Percentiles rank a stretch among this genome's conserved stretches.
phyloP scores from a whole-genome alignment of 1,284 basidiomycete species.

The Caloboletus inedulis region DNA sequence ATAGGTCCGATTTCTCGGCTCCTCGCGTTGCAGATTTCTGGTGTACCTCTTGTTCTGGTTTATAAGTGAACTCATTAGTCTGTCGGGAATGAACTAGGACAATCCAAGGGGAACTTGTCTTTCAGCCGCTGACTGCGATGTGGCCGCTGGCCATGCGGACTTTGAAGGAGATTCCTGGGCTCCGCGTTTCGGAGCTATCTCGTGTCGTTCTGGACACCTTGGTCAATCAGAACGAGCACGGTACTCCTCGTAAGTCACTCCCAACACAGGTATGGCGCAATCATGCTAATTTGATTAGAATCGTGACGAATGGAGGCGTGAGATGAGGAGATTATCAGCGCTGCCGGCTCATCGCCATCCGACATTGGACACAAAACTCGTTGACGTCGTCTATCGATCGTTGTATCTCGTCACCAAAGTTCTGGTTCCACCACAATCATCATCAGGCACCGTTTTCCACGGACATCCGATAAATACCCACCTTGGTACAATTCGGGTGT shows the following conservation, averaged over 20 bases:
- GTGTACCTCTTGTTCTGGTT: neutral
- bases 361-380: constrained; percentile 55
- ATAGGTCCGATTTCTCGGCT: neutral
- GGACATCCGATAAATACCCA: constrained; percentile 31
- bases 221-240: constrained; percentile 6
- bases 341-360: constrained; percentile 41
- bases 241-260: constrained; percentile 13
- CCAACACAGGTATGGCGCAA: constrained; percentile 30
- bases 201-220: neutral
- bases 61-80: neutral
- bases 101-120: neutral
- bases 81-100: neutral
- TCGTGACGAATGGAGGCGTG: constrained; percentile 2
- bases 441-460: constrained; percentile 17
- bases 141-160: constrained; percentile 1
- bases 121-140: neutral
- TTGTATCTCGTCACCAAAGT: constrained; percentile 54
- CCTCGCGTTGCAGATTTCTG: neutral
- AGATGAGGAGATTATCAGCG: constrained; percentile 12
- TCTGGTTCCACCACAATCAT: constrained; percentile 33
- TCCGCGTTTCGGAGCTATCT: neutral
- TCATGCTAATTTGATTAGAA: constrained; percentile 17
- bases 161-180: neutral
- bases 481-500: constrained; percentile 49
- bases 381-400: constrained; percentile 53